Evolutionary conservation across 202 grass and related monocot species (phyloP).

Genomic region (Schoenoplectus tabernaemontani): DNA sequence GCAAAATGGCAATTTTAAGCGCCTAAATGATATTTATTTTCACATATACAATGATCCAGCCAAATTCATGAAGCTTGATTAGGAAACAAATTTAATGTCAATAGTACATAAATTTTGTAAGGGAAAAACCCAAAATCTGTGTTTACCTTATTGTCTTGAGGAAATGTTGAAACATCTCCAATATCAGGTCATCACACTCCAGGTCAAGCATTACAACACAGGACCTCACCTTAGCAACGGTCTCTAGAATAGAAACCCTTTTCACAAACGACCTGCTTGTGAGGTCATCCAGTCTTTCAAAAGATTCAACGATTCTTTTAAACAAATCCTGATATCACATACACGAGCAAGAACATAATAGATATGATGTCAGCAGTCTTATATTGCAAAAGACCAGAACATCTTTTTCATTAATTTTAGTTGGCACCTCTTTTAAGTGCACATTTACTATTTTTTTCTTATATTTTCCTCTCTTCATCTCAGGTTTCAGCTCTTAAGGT

Average conservation of each 20-base stretch:
- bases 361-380: conserved; percentile 12
- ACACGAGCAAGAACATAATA: not conserved
- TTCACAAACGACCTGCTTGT: conserved; percentile 37
- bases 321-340: conserved; percentile 51
- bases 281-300: conserved; percentile 54
- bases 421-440: not conserved
- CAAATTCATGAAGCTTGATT: not conserved
- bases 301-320: conserved; percentile 60
- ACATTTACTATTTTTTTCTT: not conserved
- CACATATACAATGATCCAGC: not conserved
- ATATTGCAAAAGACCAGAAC: not conserved
- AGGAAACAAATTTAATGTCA: not conserved
- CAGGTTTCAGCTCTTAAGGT: not conserved
- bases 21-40: not conserved
- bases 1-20: not conserved
- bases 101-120: not conserved
- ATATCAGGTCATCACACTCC: conserved; percentile 58
- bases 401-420: not conserved
- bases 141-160: conserved; percentile 46
- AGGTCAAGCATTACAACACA: conserved; percentile 90
- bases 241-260: conserved; percentile 73
- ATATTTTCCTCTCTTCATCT: not conserved
- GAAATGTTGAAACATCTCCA: conserved; percentile 60
- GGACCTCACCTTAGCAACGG: conserved; percentile 58
- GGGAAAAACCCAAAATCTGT: conserved; percentile 23